Percentiles rank a stretch among this genome's conserved stretches.
These are phyloP conservation scores for Zasmidium citrigriseum DNA, from an alignment of 2,329 filamentous ascomycete genomes.

Conservation along the genomic window DNA sequence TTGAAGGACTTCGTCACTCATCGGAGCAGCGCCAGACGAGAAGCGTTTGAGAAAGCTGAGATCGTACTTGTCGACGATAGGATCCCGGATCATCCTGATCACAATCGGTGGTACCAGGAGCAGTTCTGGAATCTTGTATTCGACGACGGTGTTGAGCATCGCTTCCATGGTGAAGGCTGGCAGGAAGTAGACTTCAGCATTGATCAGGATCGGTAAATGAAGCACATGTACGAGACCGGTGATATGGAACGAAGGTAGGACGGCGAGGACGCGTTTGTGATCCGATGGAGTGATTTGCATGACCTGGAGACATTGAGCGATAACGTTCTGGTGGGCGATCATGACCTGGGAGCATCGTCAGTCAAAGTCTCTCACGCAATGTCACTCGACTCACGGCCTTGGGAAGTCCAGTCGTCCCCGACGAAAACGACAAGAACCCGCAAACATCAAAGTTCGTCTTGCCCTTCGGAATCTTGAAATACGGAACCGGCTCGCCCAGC, in stretches of 20 bases:
- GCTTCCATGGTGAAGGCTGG: constrained; percentile 63
- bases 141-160: constrained; percentile 56
- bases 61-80: constrained; percentile 57
- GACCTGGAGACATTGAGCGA: constrained; percentile 63
- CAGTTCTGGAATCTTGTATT: constrained; percentile 57
- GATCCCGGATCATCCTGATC: constrained; percentile 61
- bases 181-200: constrained; percentile 67
- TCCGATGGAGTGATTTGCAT: constrained; percentile 53
- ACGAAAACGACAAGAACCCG: constrained; percentile 54
- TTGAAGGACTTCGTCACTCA: constrained; percentile 59
- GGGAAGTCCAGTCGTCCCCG: constrained; percentile 52
- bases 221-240: constrained; percentile 64
- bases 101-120: constrained; percentile 63
- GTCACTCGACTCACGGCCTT: constrained; percentile 42
- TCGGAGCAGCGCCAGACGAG: constrained; percentile 62
- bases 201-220: constrained; percentile 63
- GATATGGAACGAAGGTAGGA: constrained; percentile 64
- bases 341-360: constrained; percentile 40
- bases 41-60: constrained; percentile 58
- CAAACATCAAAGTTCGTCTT: constrained; percentile 60
- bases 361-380: background rate
- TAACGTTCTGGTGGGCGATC: constrained; percentile 57
- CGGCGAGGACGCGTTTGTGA: constrained; percentile 55
- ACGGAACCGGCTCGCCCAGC: constrained; percentile 46
- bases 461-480: constrained; percentile 53